Evolutionary conservation across 208 protist genomes (phyloP), one percentile per base, ranked within the genome.

Genomic region (Vickermania ingenoplastis): DNA sequence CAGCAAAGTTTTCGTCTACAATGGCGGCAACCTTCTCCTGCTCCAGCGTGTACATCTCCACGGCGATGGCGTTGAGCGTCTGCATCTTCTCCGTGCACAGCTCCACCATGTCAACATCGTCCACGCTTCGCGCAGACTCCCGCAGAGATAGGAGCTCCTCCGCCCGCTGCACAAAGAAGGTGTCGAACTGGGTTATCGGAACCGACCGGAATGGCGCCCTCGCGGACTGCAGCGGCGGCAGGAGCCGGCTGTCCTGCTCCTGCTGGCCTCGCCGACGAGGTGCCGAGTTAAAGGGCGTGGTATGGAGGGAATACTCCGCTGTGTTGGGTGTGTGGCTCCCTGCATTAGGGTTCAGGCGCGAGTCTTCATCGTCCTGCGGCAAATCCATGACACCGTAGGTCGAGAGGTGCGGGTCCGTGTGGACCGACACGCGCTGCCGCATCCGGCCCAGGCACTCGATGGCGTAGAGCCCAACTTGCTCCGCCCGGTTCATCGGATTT

Each of bases 1-100:
- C 61, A 13, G 86, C 88, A 78, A 94, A 96, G 59, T 94, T 73
- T 53, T 96, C 87, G 28, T 91, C 77, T 53, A 92, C 83, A 51
- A 96, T 92, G n/a, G 87, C 83, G 45, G 90, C 76, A 29, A 94
- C 83, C 73, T 96, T 96, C 17, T 87, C 73, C 41, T 90, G 81
- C 67, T 92, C 84, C 1, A 93, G 61, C 36, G 90, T 69, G 60
- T 92, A 91, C n/a, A 96, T 80, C 21, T 73, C 57, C 65, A 70
- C 74, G 0, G 85, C 79, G 14, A 56, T 45, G 2, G 56, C 41
- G 51, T 92, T 91, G 63, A 95, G 71, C 13, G 71, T 30, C 7
- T 80, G 74, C 25, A 96, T 71, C 57, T 83, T 81, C 58, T 93
- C 83, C 5, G 73, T 70, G 68, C 85, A 92, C 59, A 66, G 49